A percentile compares a stretch with the other conserved stretches of the same genome.
Conservation (phyloP, 805 yeast species). For the Isabelozyma rhagii region DNA sequence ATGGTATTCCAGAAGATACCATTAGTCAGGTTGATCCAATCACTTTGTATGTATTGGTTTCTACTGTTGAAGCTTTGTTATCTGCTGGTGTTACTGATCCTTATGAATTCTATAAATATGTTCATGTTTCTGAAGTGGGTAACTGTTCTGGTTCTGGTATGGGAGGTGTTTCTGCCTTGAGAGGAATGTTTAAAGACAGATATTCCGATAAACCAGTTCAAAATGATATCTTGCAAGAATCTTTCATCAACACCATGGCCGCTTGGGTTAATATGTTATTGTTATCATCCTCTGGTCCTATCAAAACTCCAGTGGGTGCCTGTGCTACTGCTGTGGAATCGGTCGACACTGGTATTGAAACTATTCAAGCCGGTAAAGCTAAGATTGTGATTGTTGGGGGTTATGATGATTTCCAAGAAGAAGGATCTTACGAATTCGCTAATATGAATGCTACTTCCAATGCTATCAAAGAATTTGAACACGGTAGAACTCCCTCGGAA, state of each 20-base stretch:
- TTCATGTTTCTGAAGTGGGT: slow-evolving; percentile 97
- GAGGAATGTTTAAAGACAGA: slow-evolving; percentile 97
- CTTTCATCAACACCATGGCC: slow-evolving; percentile 97
- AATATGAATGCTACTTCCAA: slow-evolving; percentile 99
- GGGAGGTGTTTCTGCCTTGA: slow-evolving; percentile 98
- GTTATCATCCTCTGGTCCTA: slow-evolving; percentile 96
- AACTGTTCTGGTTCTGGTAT: slow-evolving; percentile 99
- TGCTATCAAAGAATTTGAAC: slow-evolving; percentile 80
- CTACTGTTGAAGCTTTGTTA: slow-evolving; percentile 92
- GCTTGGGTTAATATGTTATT: slow-evolving; percentile 99
- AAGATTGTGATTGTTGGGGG: slow-evolving; percentile 98
- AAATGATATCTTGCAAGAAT: slow-evolving; percentile 95
- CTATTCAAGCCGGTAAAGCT: slow-evolving; percentile 90
- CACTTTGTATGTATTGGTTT: slow-evolving; percentile 86
- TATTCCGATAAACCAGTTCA: slow-evolving; percentile 91
- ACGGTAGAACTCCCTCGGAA: slow-evolving; percentile 96
- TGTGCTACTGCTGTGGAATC: slow-evolving; percentile 99
- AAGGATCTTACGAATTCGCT: slow-evolving; percentile 96
- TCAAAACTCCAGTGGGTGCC: slow-evolving; percentile 99
- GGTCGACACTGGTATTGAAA: slow-evolving; percentile 92
- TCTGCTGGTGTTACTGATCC: slow-evolving; percentile 97
- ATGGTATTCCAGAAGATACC: slow-evolving; percentile 93
- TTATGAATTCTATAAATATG: slow-evolving; percentile 96
- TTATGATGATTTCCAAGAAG: slow-evolving; percentile 99
- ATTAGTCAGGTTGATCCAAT: slow-evolving; percentile 94